A percentile compares a stretch with the other conserved stretches of the same genome.
Evolutionary conservation across 805 yeast genomes (phyloP).

Genomic region (Saccharomycopsis olivae): DNA sequence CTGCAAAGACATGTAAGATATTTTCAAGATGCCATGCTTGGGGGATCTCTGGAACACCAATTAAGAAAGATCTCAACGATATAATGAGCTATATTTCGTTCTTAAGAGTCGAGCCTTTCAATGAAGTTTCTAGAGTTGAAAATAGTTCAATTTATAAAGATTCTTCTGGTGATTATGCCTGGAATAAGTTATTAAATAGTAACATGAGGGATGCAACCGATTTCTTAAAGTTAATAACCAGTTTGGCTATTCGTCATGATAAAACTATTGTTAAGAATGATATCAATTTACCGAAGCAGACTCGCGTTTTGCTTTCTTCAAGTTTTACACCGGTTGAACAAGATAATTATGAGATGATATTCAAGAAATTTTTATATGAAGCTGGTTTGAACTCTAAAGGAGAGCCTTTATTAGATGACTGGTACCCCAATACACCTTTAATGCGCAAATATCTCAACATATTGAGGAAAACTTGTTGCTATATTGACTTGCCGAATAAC

Average conservation of each 20-base stretch:
- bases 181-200: background rate
- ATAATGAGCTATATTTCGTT: slow-evolving; percentile 62
- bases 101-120: slow-evolving; percentile 57
- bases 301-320: slow-evolving; percentile 53
- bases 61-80: slow-evolving; percentile 55
- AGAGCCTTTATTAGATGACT: slow-evolving; percentile 36
- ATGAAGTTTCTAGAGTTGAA: slow-evolving; percentile 23
- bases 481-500: slow-evolving; percentile 40
- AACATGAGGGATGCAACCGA: slow-evolving; percentile 24
- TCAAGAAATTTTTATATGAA: slow-evolving; percentile 45
- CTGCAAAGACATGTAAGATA: slow-evolving; percentile 69
- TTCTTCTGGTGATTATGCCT: slow-evolving; percentile 19
- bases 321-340: slow-evolving; percentile 80
- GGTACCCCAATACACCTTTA: slow-evolving; percentile 36
- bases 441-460: slow-evolving; percentile 62
- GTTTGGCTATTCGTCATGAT: slow-evolving; percentile 65
- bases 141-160: background rate
- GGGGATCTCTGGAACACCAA: slow-evolving; percentile 97
- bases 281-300: slow-evolving; percentile 70
- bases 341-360: slow-evolving; percentile 62
- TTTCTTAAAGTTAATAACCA: slow-evolving; percentile 41
- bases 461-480: slow-evolving; percentile 75
- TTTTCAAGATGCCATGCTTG: slow-evolving; percentile 85
- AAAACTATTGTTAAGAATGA: slow-evolving; percentile 74
- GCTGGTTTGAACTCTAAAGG: slow-evolving; percentile 46